Conservation (phyloP, 1,284 basidiomycete genomes). For the Ganoderma sp. region DNA sequence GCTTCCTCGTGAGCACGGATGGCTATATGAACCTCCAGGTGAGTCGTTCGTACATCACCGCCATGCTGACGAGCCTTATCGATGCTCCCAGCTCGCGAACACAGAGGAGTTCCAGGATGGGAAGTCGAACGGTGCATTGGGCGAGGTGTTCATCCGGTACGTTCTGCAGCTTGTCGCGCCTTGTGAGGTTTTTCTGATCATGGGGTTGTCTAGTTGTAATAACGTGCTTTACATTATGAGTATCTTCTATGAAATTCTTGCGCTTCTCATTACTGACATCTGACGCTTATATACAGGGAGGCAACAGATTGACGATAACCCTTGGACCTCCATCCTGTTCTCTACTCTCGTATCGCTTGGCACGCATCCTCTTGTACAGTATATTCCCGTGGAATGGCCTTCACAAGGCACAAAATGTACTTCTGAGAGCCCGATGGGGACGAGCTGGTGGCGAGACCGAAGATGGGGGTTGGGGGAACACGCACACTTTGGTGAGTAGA, state of each 20-base stretch:
- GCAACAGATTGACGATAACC: constrained; percentile 50
- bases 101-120: constrained; percentile 99
- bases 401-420: constrained; percentile 20
- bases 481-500: not conserved
- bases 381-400: constrained; percentile 5
- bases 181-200: not conserved
- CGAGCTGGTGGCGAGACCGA: not conserved
- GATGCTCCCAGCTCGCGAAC: constrained; percentile 80
- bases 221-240: constrained; percentile 94
- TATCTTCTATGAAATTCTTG: constrained; percentile 40
- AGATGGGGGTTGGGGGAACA: not conserved
- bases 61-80: constrained; percentile 13
- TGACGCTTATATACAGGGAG: constrained; percentile 64
- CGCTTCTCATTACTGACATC: constrained; percentile 16
- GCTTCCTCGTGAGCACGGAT: constrained; percentile 98
- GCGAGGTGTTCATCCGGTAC: constrained; percentile 97
- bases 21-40: constrained; percentile 99
- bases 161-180: constrained; percentile 36
- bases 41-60: constrained; percentile 35
- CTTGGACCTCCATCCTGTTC: constrained; percentile 2
- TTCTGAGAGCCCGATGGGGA: not conserved
- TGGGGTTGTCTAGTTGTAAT: constrained; percentile 63
- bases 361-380: constrained; percentile 16
- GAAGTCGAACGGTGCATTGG: constrained; percentile 92
- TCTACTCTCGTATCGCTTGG: constrained; percentile 6